Conservation (phyloP, 2,329 filamentous ascomycete species). For the Graphiopsis chlorocephala region DNA sequence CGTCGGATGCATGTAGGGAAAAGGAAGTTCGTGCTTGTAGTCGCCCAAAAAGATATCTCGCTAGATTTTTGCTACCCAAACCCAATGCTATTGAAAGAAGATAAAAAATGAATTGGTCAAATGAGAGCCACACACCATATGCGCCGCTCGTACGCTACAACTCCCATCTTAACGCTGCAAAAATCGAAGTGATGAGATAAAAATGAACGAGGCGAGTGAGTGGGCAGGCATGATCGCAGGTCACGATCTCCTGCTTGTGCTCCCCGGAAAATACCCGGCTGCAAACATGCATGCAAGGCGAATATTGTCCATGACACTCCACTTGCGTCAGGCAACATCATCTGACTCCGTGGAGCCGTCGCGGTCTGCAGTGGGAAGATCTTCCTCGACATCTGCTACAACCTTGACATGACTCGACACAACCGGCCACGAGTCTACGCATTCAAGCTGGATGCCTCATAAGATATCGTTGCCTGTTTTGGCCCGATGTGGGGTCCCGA, state of each 20-base stretch:
- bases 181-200: not conserved
- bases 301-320: not conserved
- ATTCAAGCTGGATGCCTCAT: not conserved
- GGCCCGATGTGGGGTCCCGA: conserved; percentile 2
- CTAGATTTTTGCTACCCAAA: not conserved
- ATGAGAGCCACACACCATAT: not conserved
- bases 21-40: not conserved
- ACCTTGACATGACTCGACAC: conserved; percentile 11
- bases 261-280: not conserved
- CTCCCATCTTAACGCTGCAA: conserved; percentile 5
- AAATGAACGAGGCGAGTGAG: not conserved
- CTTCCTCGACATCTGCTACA: not conserved
- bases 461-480: not conserved
- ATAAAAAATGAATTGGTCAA: not conserved
- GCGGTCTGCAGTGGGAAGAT: not conserved
- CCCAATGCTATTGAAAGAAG: not conserved
- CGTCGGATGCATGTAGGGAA: not conserved
- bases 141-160: conserved; percentile 9
- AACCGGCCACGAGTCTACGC: not conserved
- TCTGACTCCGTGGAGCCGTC: not conserved
- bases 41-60: not conserved
- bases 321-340: not conserved
- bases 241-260: conserved; percentile 1
- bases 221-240: not conserved
- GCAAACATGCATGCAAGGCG: not conserved